Base-by-base conservation (phyloP, 2,329 filamentous ascomycete species). In the Ceratocystis variospora region DNA sequence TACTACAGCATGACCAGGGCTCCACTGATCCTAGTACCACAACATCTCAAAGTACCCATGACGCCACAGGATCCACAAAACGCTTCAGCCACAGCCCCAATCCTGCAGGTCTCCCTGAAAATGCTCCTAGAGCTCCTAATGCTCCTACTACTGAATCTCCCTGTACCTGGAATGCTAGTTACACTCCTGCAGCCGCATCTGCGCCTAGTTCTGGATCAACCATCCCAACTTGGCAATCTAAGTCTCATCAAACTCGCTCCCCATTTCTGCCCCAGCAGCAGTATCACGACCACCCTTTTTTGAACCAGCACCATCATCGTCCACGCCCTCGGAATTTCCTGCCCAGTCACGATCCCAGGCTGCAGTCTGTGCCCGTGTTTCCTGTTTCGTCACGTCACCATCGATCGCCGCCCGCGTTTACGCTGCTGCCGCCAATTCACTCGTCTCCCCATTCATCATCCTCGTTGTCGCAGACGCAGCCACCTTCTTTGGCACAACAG, bases 101-200 rank as follows among this genome's bases (percentile, higher is more conserved):
- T 37, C 19, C 59, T 62, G 41, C 37, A 25, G 19, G 33, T 25
- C 33, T 28, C 31, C 33, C 37, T 45, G 8, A 17, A 6, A 45
- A 7, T 44, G 41, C 59, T 17, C 33, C 59, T 62, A 6, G 33
- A 44, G 59, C 37, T 44, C 59, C 59, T 62, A 5, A 5, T n/a
- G 1, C 33, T 25, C 33, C 59, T 19, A 62, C 17, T 25, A 41
- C 59, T 62, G 55, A 59, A 19, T 31, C 28, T 59, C 55, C 55
- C 55, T 59, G 55, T 59, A 59, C 28, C 55, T 59, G 55, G 55
- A 59, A 31, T 33, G 15, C 55, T 59, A 59, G 55, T 59, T n/a
- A 31, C 28, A 59, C 55, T 59, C 55, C 55, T 59, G 55, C 55
- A 41, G 37, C 10, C 37, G 37, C 37, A 41, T 41, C 37, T 31